phyloP scores from a whole-genome alignment of 1,284 basidiomycete genomes.

The Ceratobasidium sp. region DNA sequence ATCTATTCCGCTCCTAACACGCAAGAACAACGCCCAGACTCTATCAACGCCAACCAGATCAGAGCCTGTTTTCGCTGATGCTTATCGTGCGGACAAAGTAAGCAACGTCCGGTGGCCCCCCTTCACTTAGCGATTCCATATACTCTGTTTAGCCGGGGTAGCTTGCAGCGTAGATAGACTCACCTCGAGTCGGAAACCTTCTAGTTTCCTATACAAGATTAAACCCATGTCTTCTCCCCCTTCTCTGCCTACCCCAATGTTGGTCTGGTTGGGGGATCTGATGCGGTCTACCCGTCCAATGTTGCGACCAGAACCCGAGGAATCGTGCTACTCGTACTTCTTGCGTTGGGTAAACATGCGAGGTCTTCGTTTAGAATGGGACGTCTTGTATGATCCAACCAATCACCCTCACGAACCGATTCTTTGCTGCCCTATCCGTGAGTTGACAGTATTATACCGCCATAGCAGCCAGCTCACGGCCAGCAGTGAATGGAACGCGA shows the following conservation, averaged over 20 bases:
- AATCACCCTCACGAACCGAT: neutral
- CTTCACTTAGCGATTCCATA: too few species aligned
- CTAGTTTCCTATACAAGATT: neutral
- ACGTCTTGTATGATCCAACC: neutral
- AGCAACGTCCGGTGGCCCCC: too few species aligned
- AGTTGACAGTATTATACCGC: neutral
- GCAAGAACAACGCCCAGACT: too few species aligned
- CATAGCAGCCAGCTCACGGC: neutral
- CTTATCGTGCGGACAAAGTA: too few species aligned
- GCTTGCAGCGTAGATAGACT: neutral
- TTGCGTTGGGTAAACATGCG: neutral
- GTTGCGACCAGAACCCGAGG: neutral
- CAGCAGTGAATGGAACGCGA: neutral
- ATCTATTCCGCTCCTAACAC: too few species aligned
- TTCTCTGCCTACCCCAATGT: neutral
- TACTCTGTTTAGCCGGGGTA: too few species aligned
- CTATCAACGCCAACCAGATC: too few species aligned
- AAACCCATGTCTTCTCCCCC: neutral
- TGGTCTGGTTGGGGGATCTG: neutral
- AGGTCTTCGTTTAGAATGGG: neutral
- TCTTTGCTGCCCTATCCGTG: neutral
- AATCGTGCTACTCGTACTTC: neutral
- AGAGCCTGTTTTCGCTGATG: too few species aligned
- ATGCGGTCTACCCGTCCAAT: neutral
- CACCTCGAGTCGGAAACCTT: neutral